Evolutionary conservation across 352 stramenopile genomes (phyloP), one percentile per base, ranked within the genome.

Genomic region (Phytophthora foliorum): DNA sequence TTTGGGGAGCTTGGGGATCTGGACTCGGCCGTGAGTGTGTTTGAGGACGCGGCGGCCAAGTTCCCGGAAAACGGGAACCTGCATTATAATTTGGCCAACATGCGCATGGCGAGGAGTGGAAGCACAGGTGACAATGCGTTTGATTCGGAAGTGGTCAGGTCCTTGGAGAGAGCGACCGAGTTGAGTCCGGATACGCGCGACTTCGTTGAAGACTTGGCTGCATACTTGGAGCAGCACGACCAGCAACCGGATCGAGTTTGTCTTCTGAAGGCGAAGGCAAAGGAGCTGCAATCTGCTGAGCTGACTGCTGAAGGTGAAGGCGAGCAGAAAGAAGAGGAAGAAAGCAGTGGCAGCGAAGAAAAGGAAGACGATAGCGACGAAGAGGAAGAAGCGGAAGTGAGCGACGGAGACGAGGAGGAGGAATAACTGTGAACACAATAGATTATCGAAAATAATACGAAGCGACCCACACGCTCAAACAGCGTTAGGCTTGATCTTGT

Each of bases 61-160:
- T 84, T 88, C 34, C 74, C 82, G 0, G 38, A 56, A 1, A 80
- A 76, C 44, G 82, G 72, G 3, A 89, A 93, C 49, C 63, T 91
- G 63, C 79, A 90, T 31, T 93, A 81, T 65, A 93, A 93, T 62
- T 32, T 93, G 29, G 84, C 84, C 38, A 84, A 77, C 50, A 91
- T 93, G 85, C 72, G 77, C n/a, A 75, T 85, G 63, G 83, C 81
- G 10, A 74, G 70, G 27, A 78, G 66, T 44, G 69, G 71, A 16
- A 74, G 59, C 45, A 46, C 25, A 6, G 67, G 57, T 3, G 25
- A 64, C 2, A 31, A 62, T 0, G 58, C 51, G 1, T 76, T 84
- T 59, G 60, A 75, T 48, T 29, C n/a, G 13, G 25, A 77, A 17
- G 76, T 72, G 29, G 59, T 48, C n/a, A 24, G 48, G n/a, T 61